A percentile compares a stretch with the other conserved stretches of the same genome.
phyloP scores from a whole-genome alignment of 202 grass and related monocot species.

The Eragrostis tef region DNA sequence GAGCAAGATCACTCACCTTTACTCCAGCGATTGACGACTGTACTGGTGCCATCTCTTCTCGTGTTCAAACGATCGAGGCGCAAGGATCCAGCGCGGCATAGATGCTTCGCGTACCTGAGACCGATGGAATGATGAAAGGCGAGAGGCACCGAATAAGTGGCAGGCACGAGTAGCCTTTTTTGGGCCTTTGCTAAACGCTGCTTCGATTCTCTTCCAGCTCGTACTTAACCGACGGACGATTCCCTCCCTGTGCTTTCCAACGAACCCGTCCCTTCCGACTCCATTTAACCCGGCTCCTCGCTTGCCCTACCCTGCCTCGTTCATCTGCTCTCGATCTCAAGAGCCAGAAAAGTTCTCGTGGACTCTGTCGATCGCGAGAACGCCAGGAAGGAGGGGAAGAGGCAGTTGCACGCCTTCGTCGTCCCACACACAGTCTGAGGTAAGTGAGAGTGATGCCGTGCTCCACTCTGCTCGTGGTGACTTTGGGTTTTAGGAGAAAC shows the following conservation, averaged over 20 bases:
- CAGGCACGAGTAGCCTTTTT: not conserved
- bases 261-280: not conserved
- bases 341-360: not conserved
- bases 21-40: not conserved
- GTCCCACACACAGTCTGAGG: not conserved
- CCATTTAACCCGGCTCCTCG: not conserved
- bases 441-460: not conserved
- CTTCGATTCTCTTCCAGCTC: slow-evolving; percentile 5
- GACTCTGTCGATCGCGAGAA: not conserved
- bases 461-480: not conserved
- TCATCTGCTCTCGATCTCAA: slow-evolving; percentile 3
- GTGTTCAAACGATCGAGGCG: not conserved
- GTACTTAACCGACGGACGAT: slow-evolving; percentile 2
- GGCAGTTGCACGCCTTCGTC: not conserved
- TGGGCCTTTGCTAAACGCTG: not conserved
- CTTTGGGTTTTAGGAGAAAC: not conserved
- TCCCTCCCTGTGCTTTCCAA: not conserved
- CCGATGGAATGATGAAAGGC: slow-evolving; percentile 13
- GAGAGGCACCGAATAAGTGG: not conserved
- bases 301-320: too few relatives aligned
- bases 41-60: not conserved
- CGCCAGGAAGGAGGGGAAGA: not conserved
- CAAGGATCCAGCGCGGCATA: not conserved
- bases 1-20: not conserved
- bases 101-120: slow-evolving; percentile 8